Base-by-base conservation (phyloP, 1,139 yeast species). In the Pichia sp. region DNA sequence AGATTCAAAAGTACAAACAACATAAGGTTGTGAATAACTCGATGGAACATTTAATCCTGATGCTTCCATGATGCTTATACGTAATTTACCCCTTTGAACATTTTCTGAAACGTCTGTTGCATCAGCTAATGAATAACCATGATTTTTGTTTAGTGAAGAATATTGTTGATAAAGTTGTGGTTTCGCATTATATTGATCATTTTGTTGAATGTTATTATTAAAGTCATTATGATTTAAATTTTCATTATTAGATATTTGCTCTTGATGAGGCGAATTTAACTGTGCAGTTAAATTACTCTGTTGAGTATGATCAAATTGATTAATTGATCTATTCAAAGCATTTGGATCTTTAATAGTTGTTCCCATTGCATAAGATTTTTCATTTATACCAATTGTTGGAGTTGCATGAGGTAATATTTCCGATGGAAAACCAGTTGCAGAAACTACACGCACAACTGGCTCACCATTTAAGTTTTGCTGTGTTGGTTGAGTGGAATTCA, bases 1-100 rank as follows among this genome's bases (percentile, higher is more conserved):
- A 51, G 94, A 83, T 61, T 89, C 96, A 67, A 86, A 90, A 2
- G 96, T 86, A 63, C 96, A 87, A 30, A 90, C 96, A 25, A 87
- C 96, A 62, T 90, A 90, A 3, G 96, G 96, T 56, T 79, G 82
- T 8, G 87, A 74, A 52, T 64, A 64, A 11, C 74, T 68, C 3
- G 77, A 66, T 44, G 70, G 69, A 28, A 81, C 76, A 38, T 73
- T 68, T 51, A 89, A 70, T 54, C 79, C 82, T 48, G 73, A 75
- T 3, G 96, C 97, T 62, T 87, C 92, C 35, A 84, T 70, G 54
- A 92, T 87, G 40, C 78, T 78, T 40, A 92, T 89, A 57, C 80
- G 79, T 44, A 92, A 73, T 62, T 85, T 86, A 39, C 97, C 97
- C 62, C 84, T 77, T 41, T 89, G 87, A 36, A 78, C 73, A 12